Conservation (phyloP, 495 filamentous ascomycete species). For the Aspergillus bertholletiae region DNA sequence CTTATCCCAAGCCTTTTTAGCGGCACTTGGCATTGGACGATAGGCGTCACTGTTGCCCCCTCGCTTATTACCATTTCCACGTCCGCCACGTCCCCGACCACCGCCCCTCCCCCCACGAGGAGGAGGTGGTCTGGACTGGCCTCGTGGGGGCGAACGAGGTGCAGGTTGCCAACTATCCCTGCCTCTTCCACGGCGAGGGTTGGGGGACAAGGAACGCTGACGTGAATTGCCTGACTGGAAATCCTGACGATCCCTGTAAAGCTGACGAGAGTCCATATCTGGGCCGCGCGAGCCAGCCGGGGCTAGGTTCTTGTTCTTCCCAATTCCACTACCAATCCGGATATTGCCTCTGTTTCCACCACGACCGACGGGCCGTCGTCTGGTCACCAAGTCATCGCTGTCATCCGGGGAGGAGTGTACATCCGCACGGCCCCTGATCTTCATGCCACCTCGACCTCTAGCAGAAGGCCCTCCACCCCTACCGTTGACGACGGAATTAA, state of each 20-base stretch:
- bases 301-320: constrained; percentile 16
- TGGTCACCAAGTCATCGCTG: constrained; percentile 27
- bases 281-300: constrained; percentile 7
- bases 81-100: constrained; percentile 16
- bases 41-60: constrained; percentile 22
- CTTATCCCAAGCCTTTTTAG: constrained; percentile 30
- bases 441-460: constrained; percentile 19
- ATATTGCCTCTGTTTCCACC: constrained; percentile 26
- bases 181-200: constrained; percentile 16
- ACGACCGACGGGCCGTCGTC: constrained; percentile 17
- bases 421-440: constrained; percentile 25
- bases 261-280: neutral
- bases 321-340: constrained; percentile 23
- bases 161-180: constrained; percentile 21
- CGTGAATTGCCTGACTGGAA: constrained; percentile 14
- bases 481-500: constrained; percentile 24
- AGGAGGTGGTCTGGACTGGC: constrained; percentile 6
- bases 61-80: constrained; percentile 10
- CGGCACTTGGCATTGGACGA: constrained; percentile 35
- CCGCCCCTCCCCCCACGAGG: constrained; percentile 14
- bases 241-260: constrained; percentile 19
- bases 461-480: constrained; percentile 1
- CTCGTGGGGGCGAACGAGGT: constrained; percentile 9
- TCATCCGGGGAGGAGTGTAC: constrained; percentile 19
- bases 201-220: constrained; percentile 27